phyloP scores from a whole-genome alignment of 2,329 filamentous ascomycete species.

The Pseudonectria foliicola region DNA sequence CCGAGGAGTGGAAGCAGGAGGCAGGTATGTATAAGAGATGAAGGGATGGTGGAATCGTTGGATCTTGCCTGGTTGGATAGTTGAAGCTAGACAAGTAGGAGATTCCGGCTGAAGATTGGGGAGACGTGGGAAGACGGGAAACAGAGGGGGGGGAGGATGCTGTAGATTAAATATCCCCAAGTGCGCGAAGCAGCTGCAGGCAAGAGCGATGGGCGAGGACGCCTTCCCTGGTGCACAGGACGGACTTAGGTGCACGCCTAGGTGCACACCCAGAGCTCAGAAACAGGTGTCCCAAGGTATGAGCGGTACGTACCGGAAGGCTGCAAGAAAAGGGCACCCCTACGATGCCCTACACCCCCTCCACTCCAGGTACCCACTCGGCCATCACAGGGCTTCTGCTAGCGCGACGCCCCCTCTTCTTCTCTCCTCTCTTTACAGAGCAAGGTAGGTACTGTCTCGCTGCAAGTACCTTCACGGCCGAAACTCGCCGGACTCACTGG shows the following conservation, averaged over 20 bases:
- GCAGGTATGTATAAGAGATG: constrained; percentile 4
- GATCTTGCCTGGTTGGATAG: background rate
- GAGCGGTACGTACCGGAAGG: too few relatives aligned
- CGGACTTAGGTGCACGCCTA: background rate
- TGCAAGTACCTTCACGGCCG: too few relatives aligned
- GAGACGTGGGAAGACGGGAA: background rate
- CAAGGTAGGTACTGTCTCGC: too few relatives aligned
- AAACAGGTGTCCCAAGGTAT: too few relatives aligned
- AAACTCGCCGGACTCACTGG: too few relatives aligned
- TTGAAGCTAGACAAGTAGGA: background rate
- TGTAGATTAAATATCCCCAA: constrained; percentile 26
- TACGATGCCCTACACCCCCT: too few relatives aligned
- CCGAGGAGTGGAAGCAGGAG: constrained; percentile 1
- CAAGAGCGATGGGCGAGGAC: constrained; percentile 12
- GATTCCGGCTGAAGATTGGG: background rate
- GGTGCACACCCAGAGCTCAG: constrained; percentile 1
- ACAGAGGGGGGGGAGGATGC: constrained; percentile 21
- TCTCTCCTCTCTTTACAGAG: too few relatives aligned
- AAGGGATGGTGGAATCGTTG: background rate
- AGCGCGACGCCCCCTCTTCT: too few relatives aligned
- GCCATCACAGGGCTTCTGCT: too few relatives aligned
- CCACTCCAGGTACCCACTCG: too few relatives aligned
- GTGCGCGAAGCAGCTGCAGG: constrained; percentile 10
- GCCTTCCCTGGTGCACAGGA: constrained; percentile 5
- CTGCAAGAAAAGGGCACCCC: too few relatives aligned